A percentile compares a stretch with the other conserved stretches of the same genome.
Evolutionary conservation across 106 monocot genomes (phyloP).

Genomic region (Acorus calamus): DNA sequence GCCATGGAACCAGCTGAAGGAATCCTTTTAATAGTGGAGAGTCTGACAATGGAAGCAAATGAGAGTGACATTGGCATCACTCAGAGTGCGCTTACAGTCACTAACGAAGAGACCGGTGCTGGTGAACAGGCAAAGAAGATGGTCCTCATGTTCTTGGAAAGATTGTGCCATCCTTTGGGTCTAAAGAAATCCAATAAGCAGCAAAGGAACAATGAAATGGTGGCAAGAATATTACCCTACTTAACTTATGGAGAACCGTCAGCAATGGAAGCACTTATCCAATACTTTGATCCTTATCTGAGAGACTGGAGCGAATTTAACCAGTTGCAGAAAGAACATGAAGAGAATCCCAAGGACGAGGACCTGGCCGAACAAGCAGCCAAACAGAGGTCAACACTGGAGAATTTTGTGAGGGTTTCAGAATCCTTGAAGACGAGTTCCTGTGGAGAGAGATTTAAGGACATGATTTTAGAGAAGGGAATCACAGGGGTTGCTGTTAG

Average conservation of each 20-base stretch:
- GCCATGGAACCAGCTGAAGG: slow-evolving; percentile 95
- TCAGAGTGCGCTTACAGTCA: slow-evolving; percentile 46
- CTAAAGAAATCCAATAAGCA: slow-evolving; percentile 79
- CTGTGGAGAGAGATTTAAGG: slow-evolving; percentile 83
- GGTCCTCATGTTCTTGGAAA: slow-evolving; percentile 92
- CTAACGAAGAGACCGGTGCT: slow-evolving; percentile 55
- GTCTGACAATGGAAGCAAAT: slow-evolving; percentile 88
- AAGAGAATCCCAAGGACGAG: slow-evolving; percentile 60
- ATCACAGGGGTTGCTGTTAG: slow-evolving; percentile 49
- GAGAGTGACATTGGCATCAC: slow-evolving; percentile 76
- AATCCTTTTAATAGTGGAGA: slow-evolving; percentile 89
- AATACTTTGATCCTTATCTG: slow-evolving; percentile 81
- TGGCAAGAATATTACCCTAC: slow-evolving; percentile 93
- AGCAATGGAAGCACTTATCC: slow-evolving; percentile 91
- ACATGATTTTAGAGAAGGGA: slow-evolving; percentile 85
- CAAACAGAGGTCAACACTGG: slow-evolving; percentile 63
- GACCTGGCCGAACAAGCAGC: slow-evolving; percentile 39
- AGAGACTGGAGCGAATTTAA: slow-evolving; percentile 79
- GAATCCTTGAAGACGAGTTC: slow-evolving; percentile 92
- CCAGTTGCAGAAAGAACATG: slow-evolving; percentile 36
- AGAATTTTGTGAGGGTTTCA: slow-evolving; percentile 92
- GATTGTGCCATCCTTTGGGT: slow-evolving; percentile 49
- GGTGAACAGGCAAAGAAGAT: slow-evolving; percentile 92
- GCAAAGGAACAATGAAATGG: slow-evolving; percentile 93
- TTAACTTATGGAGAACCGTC: slow-evolving; percentile 93